These are phyloP conservation scores for Suillus subluteus DNA, from an alignment of 768 basidiomycete genomes.

Conservation along the genomic window DNA sequence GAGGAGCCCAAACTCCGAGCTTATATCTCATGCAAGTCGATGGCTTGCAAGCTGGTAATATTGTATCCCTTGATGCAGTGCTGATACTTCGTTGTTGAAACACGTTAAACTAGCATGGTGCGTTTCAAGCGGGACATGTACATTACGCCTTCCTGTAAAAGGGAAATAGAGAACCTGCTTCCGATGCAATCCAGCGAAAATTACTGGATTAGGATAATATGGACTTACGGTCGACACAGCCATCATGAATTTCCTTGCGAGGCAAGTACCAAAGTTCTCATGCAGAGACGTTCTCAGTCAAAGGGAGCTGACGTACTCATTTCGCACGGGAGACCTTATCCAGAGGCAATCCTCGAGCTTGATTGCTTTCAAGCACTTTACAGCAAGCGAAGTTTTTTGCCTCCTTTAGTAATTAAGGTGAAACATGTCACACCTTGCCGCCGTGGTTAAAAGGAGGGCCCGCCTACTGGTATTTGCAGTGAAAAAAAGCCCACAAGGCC, in stretches of 20 bases:
- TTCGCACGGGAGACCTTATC: slow-evolving; percentile 32
- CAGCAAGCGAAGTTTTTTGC: slow-evolving; percentile 28
- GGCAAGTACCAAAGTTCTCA: slow-evolving; percentile 21
- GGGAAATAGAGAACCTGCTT: slow-evolving; percentile 21
- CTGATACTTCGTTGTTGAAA: not conserved
- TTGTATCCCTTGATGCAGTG: not conserved
- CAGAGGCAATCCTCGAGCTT: slow-evolving; percentile 28
- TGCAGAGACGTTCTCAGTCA: slow-evolving; percentile 13
- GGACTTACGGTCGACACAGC: slow-evolving; percentile 21
- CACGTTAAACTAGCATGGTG: not conserved
- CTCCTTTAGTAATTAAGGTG: slow-evolving; percentile 29
- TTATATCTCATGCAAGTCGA: not conserved
- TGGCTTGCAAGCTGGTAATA: not conserved
- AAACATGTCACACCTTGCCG: slow-evolving; percentile 15
- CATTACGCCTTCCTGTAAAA: slow-evolving; percentile 19
- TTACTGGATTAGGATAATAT: slow-evolving; percentile 25
- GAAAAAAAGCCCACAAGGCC: slow-evolving; percentile 14
- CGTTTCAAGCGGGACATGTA: not conserved
- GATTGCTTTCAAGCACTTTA: slow-evolving; percentile 15
- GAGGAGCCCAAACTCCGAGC: not conserved
- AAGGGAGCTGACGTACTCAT: slow-evolving; percentile 32
- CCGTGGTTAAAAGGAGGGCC: slow-evolving; percentile 30
- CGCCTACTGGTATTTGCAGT: slow-evolving; percentile 19
- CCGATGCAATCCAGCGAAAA: slow-evolving; percentile 22
- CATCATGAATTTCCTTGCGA: slow-evolving; percentile 25